phyloP scores from a whole-genome alignment of 1,284 basidiomycete genomes.

The Irpex sp. region DNA sequence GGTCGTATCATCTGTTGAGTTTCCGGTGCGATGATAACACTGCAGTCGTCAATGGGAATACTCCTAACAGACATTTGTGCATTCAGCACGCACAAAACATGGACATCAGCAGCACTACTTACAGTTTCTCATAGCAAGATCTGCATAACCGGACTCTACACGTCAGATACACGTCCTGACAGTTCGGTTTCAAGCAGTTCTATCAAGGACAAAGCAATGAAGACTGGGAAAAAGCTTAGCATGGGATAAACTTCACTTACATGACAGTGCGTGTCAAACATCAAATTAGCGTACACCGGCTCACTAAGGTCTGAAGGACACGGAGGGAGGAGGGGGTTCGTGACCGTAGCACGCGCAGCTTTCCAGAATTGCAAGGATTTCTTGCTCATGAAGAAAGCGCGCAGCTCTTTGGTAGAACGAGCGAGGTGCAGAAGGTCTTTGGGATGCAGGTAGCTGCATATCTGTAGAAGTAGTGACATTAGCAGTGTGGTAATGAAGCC shows the following conservation, averaged over 20 bases:
- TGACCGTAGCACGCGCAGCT: conserved; percentile 1
- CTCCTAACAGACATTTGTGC: background rate
- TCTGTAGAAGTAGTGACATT: conserved; percentile 25
- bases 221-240: background rate
- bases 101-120: background rate
- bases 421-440: conserved; percentile 43
- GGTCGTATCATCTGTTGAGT: no score
- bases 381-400: conserved; percentile 34
- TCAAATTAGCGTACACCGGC: conserved; percentile 8
- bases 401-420: conserved; percentile 33
- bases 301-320: conserved; percentile 7
- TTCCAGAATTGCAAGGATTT: conserved; percentile 22
- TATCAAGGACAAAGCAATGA: background rate
- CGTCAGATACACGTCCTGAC: background rate
- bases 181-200: background rate
- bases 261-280: conserved; percentile 6
- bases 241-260: background rate
- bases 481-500: background rate
- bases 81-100: background rate
- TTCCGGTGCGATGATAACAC: background rate
- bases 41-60: background rate
- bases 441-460: conserved; percentile 42
- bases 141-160: background rate
- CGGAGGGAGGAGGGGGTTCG: background rate
- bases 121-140: background rate